Base-by-base conservation (phyloP, 352 stramenopile species). In the Globisporangium emineosum region DNA sequence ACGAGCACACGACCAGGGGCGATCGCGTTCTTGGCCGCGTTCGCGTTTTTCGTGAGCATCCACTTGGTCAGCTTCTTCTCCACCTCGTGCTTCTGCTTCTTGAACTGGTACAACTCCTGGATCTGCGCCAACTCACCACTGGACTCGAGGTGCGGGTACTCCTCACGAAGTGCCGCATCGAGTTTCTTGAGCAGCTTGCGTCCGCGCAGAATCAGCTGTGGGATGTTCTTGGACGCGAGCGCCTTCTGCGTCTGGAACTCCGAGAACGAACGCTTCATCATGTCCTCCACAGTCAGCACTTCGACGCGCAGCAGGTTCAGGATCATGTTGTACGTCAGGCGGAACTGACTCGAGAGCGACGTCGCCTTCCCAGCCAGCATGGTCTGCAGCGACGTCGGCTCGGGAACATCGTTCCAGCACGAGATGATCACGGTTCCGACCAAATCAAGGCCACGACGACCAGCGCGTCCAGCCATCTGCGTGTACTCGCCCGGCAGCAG, bases 301-400 rank as follows among this genome's bases (percentile, higher is more conserved):
- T 95, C 87, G 45, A 95, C 87, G 42, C 97, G 91, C 29, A 99
- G 75, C 15, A 99, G 71, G 73, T 98, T 99, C 60, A 99, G 76
- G 63, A 99, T 98, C 97, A 99, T 99, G 60, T 97, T 98, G 76
- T 98, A 99, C n/a, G 94, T 98, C 60, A 99, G 73, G 8, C 97
- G 85, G 79, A 99, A 99, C 77, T 98, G 94, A 62, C 92, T 98
- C 55, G 90, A 89, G 5, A 99, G 81, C 54, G 94, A 94, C 13
- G 95, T 98, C 6, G 96, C 94, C 52, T 92, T 94, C 27, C 97
- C 97, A 25, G 94, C 98, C 27, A 99, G 76, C 89, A 99, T 98
- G 30, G 90, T 96, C 66, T 91, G 83, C 54, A 98, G 72, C 13
- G 95, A 91, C 42, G 74, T 92, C 0, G 71, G 96, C 64, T 99